Base-by-base conservation (phyloP, 2,329 filamentous ascomycete species). In the Pestalotiopsis fici region DNA sequence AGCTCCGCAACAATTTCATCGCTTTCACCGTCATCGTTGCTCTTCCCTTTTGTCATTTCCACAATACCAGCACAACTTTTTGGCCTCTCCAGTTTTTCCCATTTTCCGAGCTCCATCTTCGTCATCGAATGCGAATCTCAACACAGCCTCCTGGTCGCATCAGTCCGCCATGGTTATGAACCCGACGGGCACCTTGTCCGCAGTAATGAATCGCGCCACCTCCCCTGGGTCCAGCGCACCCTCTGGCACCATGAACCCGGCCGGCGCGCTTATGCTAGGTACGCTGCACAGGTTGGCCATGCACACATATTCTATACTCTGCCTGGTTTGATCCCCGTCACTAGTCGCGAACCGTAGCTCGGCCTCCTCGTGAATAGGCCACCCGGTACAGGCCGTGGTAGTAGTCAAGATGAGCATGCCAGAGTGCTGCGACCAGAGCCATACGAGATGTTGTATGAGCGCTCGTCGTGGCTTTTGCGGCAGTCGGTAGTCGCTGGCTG, bases 391-490 rank as follows among this genome's bases (percentile, higher is more conserved):
- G 18, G 76, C 76, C 0, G 88, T 91, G 0, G 91, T 93, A 0
- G 93, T 92, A 0, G 90, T 91, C 4, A 93, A 79, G 64, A 95
- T 90, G 23, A 94, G 77, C 74, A 95, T 85, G 4, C 90, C 91
- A 0, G 91, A 91, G 69, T 94, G 81, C 60, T 82, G 76, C 66
- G 83, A 77, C 84, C 89, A 95, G 2, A 95, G 82, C 73, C 87
- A 81, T 0, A 91, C 84, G 3, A 95, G 86, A 74, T 95, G 92
- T 65, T 87, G 83, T 88, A 94, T 92, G 37, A 94, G 80, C 28
- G 92, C 78, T 31, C 86, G 84, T 9, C 93, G 88, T 4, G 95
- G 81, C 67, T 91, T 90, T 74, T 94, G 92, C 0, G 91, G 89
- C 7, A 91, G 83, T 5, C 93, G 76, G 69, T 92, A 89, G 73